Conservation (phyloP, 2,329 filamentous ascomycete species). For the Hypoxylon sp. region DNA sequence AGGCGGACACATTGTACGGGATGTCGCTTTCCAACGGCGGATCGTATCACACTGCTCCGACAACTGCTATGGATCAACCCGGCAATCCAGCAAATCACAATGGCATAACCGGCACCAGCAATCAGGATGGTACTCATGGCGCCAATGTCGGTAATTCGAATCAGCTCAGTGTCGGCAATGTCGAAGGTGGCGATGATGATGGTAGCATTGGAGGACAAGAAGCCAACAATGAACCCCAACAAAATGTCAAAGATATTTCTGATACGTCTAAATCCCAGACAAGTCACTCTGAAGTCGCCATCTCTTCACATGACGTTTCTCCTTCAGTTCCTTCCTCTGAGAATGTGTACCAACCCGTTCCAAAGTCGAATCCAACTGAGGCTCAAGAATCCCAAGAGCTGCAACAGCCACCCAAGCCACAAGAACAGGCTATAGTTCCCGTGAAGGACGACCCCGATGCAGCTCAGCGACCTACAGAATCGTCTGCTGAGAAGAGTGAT, state of each 20-base stretch:
- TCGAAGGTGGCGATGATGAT: constrained; percentile 48
- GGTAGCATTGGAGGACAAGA: constrained; percentile 40
- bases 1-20: constrained; percentile 63
- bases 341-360: constrained; percentile 48
- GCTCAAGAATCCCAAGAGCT: constrained; percentile 42
- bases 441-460: constrained; percentile 14
- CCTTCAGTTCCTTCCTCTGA: constrained; percentile 28
- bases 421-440: constrained; percentile 36
- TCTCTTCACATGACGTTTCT: constrained; percentile 38
- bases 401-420: constrained; percentile 48
- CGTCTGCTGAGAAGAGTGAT: constrained; percentile 29
- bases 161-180: constrained; percentile 41
- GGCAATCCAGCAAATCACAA: constrained; percentile 18
- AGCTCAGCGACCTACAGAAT: constrained; percentile 27
- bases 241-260: constrained; percentile 57
- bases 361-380: constrained; percentile 41
- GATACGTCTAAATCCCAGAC: constrained; percentile 38
- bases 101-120: constrained; percentile 4
- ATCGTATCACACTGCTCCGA: constrained; percentile 42
- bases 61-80: constrained; percentile 6
- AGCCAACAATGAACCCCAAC: constrained; percentile 47
- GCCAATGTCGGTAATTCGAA: background rate
- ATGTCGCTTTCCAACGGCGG: constrained; percentile 52
- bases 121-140: constrained; percentile 16
- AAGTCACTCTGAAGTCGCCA: constrained; percentile 32